These are phyloP conservation scores for Phlegmacium glaucopus DNA, from an alignment of 768 basidiomycete genomes.

Conservation along the genomic window DNA sequence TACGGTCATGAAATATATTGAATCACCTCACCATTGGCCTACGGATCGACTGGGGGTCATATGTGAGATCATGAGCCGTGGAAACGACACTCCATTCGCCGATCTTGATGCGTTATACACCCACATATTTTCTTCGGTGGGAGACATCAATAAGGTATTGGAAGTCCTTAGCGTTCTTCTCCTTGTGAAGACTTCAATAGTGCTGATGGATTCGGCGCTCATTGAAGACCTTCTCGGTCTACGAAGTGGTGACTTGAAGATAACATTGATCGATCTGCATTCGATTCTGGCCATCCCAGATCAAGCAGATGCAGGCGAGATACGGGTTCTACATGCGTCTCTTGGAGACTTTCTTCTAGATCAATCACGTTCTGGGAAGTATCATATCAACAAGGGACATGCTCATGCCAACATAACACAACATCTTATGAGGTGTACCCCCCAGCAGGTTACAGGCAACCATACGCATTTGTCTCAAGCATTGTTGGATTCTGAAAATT, in stretches of 20 bases:
- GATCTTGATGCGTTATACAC: constrained; percentile 14
- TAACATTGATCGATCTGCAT: constrained; percentile 8
- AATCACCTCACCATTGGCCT: constrained; percentile 9
- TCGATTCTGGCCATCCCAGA: constrained; percentile 9
- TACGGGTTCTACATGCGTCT: constrained; percentile 7
- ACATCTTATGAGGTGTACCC: constrained; percentile 1
- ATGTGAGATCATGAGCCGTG: constrained; percentile 6
- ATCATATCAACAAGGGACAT: constrained; percentile 8
- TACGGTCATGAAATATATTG: constrained; percentile 17
- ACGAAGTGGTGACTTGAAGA: constrained; percentile 3
- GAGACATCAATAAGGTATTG: too few species aligned
- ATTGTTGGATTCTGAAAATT: too few species aligned
- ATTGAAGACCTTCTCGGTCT: too few species aligned
- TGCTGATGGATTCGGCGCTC: too few species aligned
- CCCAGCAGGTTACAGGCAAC: too few species aligned
- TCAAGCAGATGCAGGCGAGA: constrained; percentile 3
- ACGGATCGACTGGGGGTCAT: constrained; percentile 11
- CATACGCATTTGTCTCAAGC: too few species aligned
- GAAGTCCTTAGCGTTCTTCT: too few species aligned
- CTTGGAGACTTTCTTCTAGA: constrained; percentile 15
- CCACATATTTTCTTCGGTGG: neutral
- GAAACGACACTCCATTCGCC: constrained; percentile 10
- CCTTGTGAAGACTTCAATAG: too few species aligned
- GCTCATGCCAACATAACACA: constrained; percentile 6
- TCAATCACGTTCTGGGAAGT: constrained; percentile 6